Conservation (phyloP, 768 basidiomycete genomes). For the Gyrodon lividus region DNA sequence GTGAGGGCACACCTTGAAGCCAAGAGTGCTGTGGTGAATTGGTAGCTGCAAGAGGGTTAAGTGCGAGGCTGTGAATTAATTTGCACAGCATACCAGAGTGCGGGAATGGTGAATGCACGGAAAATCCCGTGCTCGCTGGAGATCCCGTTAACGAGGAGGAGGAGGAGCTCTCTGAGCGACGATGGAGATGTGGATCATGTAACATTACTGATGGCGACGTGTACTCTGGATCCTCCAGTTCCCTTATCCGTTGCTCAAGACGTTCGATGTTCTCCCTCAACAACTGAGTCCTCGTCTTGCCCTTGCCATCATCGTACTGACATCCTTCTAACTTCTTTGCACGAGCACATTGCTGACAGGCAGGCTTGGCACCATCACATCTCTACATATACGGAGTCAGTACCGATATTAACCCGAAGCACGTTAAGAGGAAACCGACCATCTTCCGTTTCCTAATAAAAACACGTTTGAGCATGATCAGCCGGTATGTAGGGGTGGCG, state of each 20-base stretch:
- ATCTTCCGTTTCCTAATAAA: constrained; percentile 64
- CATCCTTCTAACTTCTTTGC: constrained; percentile 76
- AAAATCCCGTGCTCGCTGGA: constrained; percentile 49
- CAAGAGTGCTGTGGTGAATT: constrained; percentile 54
- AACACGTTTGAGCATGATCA: constrained; percentile 13
- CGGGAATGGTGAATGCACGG: constrained; percentile 58
- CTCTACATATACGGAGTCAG: constrained; percentile 46
- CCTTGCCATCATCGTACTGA: constrained; percentile 83
- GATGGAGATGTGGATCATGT: constrained; percentile 60
- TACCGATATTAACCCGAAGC: constrained; percentile 1
- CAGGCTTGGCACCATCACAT: constrained; percentile 75
- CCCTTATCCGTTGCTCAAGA: constrained; percentile 68
- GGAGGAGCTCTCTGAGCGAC: constrained; percentile 47
- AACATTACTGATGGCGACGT: constrained; percentile 65
- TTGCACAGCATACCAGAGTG: constrained; percentile 44
- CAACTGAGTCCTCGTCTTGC: constrained; percentile 77
- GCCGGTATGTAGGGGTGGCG: constrained; percentile 1
- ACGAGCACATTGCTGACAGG: constrained; percentile 75
- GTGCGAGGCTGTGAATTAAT: not conserved
- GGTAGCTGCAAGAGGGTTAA: constrained; percentile 33
- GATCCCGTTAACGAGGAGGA: constrained; percentile 53
- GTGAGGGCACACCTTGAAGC: constrained; percentile 48
- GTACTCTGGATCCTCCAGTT: constrained; percentile 75
- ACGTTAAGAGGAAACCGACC: constrained; percentile 36
- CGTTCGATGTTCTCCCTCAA: constrained; percentile 74